Percentiles rank a stretch among this genome's conserved stretches.
These are phyloP conservation scores for Bipolaris zeicola DNA, from an alignment of 2,329 filamentous ascomycete genomes.

Conservation along the genomic window DNA sequence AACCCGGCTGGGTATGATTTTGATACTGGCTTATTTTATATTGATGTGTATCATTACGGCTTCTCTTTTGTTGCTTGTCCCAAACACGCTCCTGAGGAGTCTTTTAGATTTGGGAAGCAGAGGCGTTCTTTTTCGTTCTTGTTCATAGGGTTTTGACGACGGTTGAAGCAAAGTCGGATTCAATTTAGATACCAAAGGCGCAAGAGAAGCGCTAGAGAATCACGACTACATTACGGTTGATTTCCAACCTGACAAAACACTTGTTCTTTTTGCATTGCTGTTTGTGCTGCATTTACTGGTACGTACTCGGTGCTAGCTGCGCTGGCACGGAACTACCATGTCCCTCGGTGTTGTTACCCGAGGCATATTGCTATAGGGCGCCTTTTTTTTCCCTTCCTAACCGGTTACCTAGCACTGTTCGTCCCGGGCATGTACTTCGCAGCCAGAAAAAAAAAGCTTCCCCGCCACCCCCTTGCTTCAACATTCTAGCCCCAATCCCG, in stretches of 20 bases:
- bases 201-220: background rate
- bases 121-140: slow-evolving; percentile 3
- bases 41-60: slow-evolving; percentile 20
- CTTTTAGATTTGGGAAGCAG: slow-evolving; percentile 1
- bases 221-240: background rate
- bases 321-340: too few relatives aligned
- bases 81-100: background rate
- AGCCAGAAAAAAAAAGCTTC: background rate
- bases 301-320: too few relatives aligned
- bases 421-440: background rate
- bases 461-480: background rate
- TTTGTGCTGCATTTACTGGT: background rate
- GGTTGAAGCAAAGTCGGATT: background rate
- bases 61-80: slow-evolving; percentile 14
- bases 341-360: too few relatives aligned
- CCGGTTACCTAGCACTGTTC: background rate
- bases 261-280: background rate
- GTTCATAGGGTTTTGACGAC: background rate
- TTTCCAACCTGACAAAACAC: background rate
- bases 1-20: slow-evolving; percentile 21
- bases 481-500: background rate
- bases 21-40: slow-evolving; percentile 18
- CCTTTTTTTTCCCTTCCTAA: too few relatives aligned
- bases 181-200: background rate
- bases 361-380: too few relatives aligned